A percentile compares a stretch with the other conserved stretches of the same genome.
These are phyloP conservation scores for Pythium diclinum DNA, from an alignment of 352 stramenopile species.

Conservation along the genomic window DNA sequence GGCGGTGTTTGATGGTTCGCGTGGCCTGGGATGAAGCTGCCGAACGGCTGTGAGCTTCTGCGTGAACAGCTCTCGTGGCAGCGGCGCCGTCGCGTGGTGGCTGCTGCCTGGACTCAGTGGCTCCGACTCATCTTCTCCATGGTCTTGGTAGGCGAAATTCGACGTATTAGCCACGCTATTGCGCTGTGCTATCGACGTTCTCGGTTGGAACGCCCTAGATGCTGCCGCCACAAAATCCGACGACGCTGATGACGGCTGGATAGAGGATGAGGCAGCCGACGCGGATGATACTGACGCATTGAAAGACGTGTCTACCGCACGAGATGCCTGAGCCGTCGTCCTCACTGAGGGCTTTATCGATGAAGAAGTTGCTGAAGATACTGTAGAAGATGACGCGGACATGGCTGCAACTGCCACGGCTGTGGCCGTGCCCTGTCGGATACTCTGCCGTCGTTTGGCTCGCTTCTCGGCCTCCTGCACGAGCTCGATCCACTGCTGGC, in stretches of 20 bases:
- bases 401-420: conserved; percentile 12
- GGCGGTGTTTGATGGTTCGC: not conserved
- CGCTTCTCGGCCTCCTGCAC: conserved; percentile 41
- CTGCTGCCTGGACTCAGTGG: not conserved
- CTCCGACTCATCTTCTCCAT: conserved; percentile 3
- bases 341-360: not conserved
- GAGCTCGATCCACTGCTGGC: conserved; percentile 53
- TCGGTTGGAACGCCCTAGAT: not conserved
- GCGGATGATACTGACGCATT: conserved; percentile 17
- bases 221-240: not conserved
- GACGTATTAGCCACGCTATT: not conserved
- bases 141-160: conserved; percentile 10
- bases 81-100: not conserved
- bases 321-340: not conserved
- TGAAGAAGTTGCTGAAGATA: not conserved
- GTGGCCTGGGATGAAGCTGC: not conserved
- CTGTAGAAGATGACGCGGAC: conserved; percentile 9
- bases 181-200: not conserved
- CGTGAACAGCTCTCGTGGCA: conserved; percentile 3
- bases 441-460: conserved; percentile 35
- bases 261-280: conserved; percentile 6
- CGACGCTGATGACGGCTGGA: not conserved
- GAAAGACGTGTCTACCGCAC: not conserved
- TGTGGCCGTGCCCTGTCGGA: conserved; percentile 25
- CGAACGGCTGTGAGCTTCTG: conserved; percentile 11